These are phyloP conservation scores for Suhomyces sp. DNA, from an alignment of 805 yeast species.

Conservation along the genomic window DNA sequence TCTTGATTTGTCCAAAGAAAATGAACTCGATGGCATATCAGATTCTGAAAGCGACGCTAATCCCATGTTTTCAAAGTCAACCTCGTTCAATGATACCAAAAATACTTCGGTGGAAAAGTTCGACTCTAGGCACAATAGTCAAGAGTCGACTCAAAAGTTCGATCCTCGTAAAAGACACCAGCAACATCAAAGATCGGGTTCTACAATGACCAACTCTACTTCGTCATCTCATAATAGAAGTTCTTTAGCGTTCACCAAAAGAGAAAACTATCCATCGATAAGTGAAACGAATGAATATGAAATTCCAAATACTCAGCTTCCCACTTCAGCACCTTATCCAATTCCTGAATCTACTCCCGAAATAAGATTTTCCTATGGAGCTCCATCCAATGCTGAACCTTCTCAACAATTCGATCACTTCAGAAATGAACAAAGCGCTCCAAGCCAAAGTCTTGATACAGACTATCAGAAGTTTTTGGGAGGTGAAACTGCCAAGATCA, in stretches of 20 bases:
- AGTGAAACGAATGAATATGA: not conserved
- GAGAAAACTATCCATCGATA: conserved; percentile 13
- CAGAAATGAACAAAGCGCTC: conserved; percentile 7
- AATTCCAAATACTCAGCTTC: not conserved
- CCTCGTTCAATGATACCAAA: conserved; percentile 7
- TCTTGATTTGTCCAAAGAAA: conserved; percentile 9
- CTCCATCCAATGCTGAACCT: conserved; percentile 5
- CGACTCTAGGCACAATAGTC: conserved; percentile 2
- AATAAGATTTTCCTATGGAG: conserved; percentile 8
- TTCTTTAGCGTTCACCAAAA: conserved; percentile 26
- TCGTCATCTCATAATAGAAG: conserved; percentile 1
- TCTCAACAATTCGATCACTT: conserved; percentile 15
- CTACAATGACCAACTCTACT: not conserved
- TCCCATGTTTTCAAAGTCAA: conserved; percentile 2
- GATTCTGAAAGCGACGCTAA: conserved; percentile 5
- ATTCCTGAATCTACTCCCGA: not conserved
- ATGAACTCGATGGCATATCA: conserved; percentile 6
- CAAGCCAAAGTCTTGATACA: conserved; percentile 14
- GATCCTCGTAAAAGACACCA: conserved; percentile 4
- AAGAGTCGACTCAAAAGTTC: not conserved
- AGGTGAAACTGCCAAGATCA: not conserved
- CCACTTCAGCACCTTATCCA: not conserved
- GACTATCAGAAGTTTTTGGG: conserved; percentile 29
- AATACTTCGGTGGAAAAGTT: conserved; percentile 5
- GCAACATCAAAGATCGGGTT: not conserved